Evolutionary conservation across 106 monocot genomes (phyloP), one percentile per base, ranked within the genome.

Genomic region (Platanthera guangdongensis): DNA sequence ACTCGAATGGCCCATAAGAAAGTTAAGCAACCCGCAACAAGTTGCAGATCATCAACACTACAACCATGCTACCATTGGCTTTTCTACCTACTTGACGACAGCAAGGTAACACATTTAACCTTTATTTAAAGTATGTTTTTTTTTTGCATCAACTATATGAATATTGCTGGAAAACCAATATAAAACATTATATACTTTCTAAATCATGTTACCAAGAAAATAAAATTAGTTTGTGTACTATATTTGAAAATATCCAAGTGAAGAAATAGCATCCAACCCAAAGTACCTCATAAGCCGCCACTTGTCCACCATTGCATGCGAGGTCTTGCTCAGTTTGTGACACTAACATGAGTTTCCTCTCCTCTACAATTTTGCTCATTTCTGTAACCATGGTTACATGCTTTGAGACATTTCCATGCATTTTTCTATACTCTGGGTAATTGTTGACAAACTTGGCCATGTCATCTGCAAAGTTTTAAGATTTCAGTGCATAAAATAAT

Each of bases 321-420:
- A 99, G 85, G 60, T 99, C 99, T 79, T 99, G 99, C 64, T 99
- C 99, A 55, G 92, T 92, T 85, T 94, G 94, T 11, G 99, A 99
- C 80, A 99, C 92, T 84, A 83, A 74, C 99, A 99, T 94, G 19
- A 99, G 86, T 73, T 92, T 99, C 74, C 92, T 80, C 79, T 94
- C 99, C 57, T 94, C 91, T 15, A 92, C 94, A 59, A 92, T 94
- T 85, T 81, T 90, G 85, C 99, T 99, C 89, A 99, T 81, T 76
- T 99, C 99, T 79, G 94, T 94, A 39, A 99, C 94, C 89, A 99
- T 83, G 4, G 87, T 85, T 13, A 99, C 99, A 83, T 99, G 99
- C 79, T 99, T 99, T 69, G 99, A 94, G 51, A 99, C 99, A 92
- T 99, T 99, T 78, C 99, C 99, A 16, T 99, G 99, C 92, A 88